A percentile compares a stretch with the other conserved stretches of the same genome.
Evolutionary conservation across 257 asterid species (phyloP).

Genomic region (Nemophila menziesii): DNA sequence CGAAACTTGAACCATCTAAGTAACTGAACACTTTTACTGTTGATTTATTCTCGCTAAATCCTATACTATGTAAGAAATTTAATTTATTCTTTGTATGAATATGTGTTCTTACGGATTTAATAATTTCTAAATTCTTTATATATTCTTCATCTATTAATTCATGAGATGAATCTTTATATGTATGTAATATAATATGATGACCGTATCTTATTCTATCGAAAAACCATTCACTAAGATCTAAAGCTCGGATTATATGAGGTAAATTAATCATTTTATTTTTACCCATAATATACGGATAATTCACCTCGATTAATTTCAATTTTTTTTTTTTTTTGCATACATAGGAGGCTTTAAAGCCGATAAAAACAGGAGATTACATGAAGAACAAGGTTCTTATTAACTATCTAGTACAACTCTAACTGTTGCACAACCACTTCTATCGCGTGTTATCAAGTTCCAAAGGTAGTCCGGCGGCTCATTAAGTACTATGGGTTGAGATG

Average conservation of each 20-base stretch:
- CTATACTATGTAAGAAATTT: conserved; percentile 41
- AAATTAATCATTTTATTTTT: conserved; percentile 46
- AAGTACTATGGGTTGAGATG: no score
- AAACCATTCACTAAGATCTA: conserved; percentile 59
- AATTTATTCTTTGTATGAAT: conserved; percentile 21
- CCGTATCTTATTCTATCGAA: conserved; percentile 36
- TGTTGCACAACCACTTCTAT: no score
- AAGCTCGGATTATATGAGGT: conserved; percentile 38
- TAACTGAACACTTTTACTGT: conserved; percentile 28
- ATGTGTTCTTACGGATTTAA: conserved; percentile 25
- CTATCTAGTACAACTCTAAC: no score
- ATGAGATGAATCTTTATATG: conserved; percentile 16
- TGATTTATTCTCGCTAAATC: conserved; percentile 50
- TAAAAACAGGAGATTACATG: no score
- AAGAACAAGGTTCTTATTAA: no score
- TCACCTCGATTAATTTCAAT: conserved; percentile 23
- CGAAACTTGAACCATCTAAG: conserved; percentile 24
- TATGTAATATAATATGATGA: conserved; percentile 24
- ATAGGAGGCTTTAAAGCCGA: no score
- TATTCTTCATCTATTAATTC: conserved; percentile 33
- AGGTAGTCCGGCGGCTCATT: no score
- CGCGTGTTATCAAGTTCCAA: no score
- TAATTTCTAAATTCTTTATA: conserved; percentile 16
- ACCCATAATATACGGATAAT: conserved; percentile 54
- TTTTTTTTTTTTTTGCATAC: conserved; percentile 16